Percentiles rank a stretch among this genome's conserved stretches.
phyloP scores from a whole-genome alignment of 139 green algal genomes.

The Parachlorella kessleri region DNA sequence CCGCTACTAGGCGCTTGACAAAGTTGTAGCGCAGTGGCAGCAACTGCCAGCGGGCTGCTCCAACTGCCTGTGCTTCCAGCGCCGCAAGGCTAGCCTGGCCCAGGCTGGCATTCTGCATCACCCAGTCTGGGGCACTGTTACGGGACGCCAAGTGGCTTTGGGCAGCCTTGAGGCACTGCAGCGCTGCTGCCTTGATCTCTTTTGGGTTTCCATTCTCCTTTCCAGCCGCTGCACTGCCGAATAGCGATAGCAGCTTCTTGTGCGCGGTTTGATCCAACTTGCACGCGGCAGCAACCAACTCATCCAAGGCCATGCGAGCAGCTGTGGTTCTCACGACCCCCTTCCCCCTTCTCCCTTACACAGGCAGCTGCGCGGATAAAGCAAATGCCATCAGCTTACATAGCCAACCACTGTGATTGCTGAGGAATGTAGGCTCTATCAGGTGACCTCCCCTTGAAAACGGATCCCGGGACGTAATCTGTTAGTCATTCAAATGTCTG shows the following conservation, averaged over 20 bases:
- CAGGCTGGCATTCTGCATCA: not conserved
- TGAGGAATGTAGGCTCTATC: too few species aligned
- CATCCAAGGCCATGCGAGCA: too few species aligned
- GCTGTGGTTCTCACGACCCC: too few species aligned
- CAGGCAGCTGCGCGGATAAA: too few species aligned
- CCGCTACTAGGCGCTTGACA: constrained; percentile 14
- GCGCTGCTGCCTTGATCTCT: not conserved
- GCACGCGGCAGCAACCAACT: not conserved
- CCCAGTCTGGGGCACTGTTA: not conserved
- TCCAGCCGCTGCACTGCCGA: not conserved
- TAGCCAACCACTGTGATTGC: too few species aligned
- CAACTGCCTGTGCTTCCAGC: constrained; percentile 2
- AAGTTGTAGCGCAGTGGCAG: constrained; percentile 22
- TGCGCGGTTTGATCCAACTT: not conserved
- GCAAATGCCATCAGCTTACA: too few species aligned
- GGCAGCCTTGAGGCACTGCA: constrained; percentile 8
- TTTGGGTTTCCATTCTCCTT: constrained; percentile 17
- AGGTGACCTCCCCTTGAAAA: too few species aligned
- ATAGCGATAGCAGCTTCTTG: not conserved
- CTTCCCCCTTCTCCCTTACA: too few species aligned
- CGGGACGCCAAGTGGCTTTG: not conserved
- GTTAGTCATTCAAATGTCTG: too few species aligned
- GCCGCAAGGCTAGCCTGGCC: not conserved
- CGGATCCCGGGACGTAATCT: too few species aligned
- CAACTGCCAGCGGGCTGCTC: not conserved